Conservation (phyloP, 2,329 filamentous ascomycete genomes). For the Cyclaneusma minus region DNA sequence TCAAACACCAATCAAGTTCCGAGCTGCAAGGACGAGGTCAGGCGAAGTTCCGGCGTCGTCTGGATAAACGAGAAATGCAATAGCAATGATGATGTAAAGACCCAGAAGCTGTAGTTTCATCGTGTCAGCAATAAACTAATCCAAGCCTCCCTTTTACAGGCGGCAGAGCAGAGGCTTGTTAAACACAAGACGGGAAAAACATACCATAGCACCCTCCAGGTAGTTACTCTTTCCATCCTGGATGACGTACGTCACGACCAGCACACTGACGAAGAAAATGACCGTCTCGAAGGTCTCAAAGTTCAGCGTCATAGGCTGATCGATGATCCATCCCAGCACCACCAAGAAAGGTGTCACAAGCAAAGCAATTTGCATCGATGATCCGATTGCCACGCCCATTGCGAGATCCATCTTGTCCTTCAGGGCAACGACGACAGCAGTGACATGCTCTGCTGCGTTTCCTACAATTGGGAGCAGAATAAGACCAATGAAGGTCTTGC, state of each 20-base stretch:
- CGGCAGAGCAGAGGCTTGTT: background rate
- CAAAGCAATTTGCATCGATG: slow-evolving; percentile 68
- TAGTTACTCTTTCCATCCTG: slow-evolving; percentile 77
- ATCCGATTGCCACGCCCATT: slow-evolving; percentile 70
- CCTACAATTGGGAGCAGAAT: slow-evolving; percentile 69
- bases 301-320: slow-evolving; percentile 58
- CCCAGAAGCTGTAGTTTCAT: slow-evolving; percentile 12
- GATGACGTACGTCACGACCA: slow-evolving; percentile 63
- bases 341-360: slow-evolving; percentile 70
- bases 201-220: slow-evolving; percentile 60
- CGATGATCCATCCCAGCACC: slow-evolving; percentile 62
- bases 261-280: slow-evolving; percentile 38
- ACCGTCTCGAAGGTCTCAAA: slow-evolving; percentile 73
- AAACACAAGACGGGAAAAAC: too few species aligned
- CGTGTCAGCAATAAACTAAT: background rate
- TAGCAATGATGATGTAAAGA: slow-evolving; percentile 39
- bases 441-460: slow-evolving; percentile 70
- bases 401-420: slow-evolving; percentile 65
- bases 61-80: slow-evolving; percentile 45
- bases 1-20: too few species aligned
- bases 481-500: slow-evolving; percentile 67
- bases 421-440: slow-evolving; percentile 62
- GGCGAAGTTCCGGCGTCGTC: slow-evolving; percentile 25
- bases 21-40: slow-evolving; percentile 9
- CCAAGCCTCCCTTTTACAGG: slow-evolving; percentile 9